phyloP scores from a whole-genome alignment of 306 rosid species.

The Carpinus fangiana region DNA sequence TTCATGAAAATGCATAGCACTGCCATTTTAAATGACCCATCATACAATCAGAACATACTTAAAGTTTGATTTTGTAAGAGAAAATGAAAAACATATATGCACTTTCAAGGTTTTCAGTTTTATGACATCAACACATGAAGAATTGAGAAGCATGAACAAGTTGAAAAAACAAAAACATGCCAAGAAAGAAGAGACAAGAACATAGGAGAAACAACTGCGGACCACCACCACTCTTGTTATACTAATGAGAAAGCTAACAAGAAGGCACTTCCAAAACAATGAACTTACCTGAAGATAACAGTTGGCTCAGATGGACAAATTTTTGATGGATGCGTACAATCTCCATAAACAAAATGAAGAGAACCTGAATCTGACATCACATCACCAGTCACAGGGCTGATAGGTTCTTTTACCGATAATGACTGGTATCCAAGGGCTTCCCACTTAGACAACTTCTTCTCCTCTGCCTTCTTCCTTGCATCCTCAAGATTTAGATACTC shows the following conservation, averaged over 20 bases:
- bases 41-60: not conserved
- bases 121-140: not conserved
- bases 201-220: not conserved
- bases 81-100: not conserved
- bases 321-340: constrained; percentile 72
- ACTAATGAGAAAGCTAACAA: not conserved
- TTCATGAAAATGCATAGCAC: not conserved
- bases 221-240: not conserved
- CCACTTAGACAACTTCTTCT: constrained; percentile 82
- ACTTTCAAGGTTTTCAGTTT: not conserved
- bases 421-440: constrained; percentile 76
- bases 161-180: not conserved
- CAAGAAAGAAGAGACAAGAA: not conserved
- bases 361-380: constrained; percentile 62
- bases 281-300: constrained; percentile 66
- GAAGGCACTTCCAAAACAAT: not conserved
- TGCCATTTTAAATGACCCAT: not conserved
- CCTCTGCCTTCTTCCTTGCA: constrained; percentile 78
- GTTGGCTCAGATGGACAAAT: constrained; percentile 62
- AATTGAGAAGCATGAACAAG: not conserved
- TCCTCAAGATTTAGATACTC: constrained; percentile 57
- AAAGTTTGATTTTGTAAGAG: not conserved
- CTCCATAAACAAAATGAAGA: constrained; percentile 83
- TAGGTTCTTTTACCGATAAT: constrained; percentile 52
- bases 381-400: constrained; percentile 45